These are phyloP conservation scores for Xanthoparmelia taractica DNA, from an alignment of 495 filamentous ascomycete species.

Conservation along the genomic window DNA sequence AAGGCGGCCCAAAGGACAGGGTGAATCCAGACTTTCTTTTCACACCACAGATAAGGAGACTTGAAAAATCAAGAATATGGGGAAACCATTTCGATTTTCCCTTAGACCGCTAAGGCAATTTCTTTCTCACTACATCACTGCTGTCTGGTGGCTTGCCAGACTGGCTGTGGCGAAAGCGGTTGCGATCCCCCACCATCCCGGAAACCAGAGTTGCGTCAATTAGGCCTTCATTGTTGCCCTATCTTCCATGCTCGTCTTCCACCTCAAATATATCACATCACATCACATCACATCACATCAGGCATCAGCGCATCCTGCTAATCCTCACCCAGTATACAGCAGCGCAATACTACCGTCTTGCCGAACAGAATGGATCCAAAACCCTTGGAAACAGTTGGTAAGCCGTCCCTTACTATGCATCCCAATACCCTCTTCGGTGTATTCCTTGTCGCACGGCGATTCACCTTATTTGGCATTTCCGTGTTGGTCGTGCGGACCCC, in stretches of 20 bases:
- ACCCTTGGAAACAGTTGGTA: slow-evolving; percentile 94
- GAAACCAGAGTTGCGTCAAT: background rate
- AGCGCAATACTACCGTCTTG: slow-evolving; percentile 88
- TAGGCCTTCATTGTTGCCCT: background rate
- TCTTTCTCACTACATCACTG: background rate
- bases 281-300: slow-evolving; percentile 27
- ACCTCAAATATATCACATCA: background rate
- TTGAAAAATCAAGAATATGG: background rate
- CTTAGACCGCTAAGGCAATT: background rate
- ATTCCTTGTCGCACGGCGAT: slow-evolving; percentile 17
- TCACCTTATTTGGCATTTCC: slow-evolving; percentile 3
- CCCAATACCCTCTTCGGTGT: slow-evolving; percentile 5
- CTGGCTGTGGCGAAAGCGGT: slow-evolving; percentile 1
- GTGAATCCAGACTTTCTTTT: slow-evolving; percentile 46
- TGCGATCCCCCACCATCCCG: background rate
- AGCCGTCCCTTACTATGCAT: slow-evolving; percentile 29
- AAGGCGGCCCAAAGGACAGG: slow-evolving; percentile 95
- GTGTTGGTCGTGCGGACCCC: background rate
- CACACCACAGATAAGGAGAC: background rate
- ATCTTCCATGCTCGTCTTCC: background rate
- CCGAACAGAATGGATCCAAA: slow-evolving; percentile 82
- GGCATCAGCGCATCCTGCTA: slow-evolving; percentile 34
- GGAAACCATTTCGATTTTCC: background rate
- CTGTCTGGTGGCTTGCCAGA: background rate
- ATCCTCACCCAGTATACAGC: slow-evolving; percentile 57